Conservation (phyloP, 257 asterid genomes). For the Pogostemon cablin region DNA sequence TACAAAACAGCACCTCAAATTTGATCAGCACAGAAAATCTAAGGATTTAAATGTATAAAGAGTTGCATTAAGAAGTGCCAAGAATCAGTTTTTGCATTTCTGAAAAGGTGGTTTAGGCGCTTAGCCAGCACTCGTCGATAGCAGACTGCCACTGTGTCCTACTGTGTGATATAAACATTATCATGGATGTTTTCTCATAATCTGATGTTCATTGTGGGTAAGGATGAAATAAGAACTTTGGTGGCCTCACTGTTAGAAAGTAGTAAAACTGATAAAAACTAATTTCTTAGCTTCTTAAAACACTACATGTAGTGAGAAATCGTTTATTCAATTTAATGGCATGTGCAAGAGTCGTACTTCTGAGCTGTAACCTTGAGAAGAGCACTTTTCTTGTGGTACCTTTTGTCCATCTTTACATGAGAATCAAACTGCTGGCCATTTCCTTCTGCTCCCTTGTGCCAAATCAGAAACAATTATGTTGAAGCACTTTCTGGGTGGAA, state of each 20-base stretch:
- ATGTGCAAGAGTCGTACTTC: neutral
- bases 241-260: neutral
- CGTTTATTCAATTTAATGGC: neutral
- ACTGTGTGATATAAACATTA: neutral
- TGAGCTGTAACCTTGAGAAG: neutral
- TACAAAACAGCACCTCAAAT: neutral
- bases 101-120: neutral
- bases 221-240: neutral
- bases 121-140: neutral
- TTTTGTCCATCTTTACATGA: neutral
- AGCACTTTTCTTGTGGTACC: neutral
- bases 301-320: neutral
- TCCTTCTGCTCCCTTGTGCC: neutral
- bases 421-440: neutral
- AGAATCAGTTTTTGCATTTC: neutral
- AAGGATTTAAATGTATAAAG: neutral
- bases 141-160: neutral
- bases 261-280: neutral
- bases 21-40: neutral
- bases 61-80: neutral
- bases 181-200: neutral
- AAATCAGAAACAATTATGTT: neutral
- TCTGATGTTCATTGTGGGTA: neutral
- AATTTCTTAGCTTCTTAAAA: slow-evolving; percentile 7
- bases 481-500: neutral